Evolutionary conservation across 345 rosid genomes (phyloP), one percentile per base, ranked within the genome.

Genomic region (Gossypium thurberi): DNA sequence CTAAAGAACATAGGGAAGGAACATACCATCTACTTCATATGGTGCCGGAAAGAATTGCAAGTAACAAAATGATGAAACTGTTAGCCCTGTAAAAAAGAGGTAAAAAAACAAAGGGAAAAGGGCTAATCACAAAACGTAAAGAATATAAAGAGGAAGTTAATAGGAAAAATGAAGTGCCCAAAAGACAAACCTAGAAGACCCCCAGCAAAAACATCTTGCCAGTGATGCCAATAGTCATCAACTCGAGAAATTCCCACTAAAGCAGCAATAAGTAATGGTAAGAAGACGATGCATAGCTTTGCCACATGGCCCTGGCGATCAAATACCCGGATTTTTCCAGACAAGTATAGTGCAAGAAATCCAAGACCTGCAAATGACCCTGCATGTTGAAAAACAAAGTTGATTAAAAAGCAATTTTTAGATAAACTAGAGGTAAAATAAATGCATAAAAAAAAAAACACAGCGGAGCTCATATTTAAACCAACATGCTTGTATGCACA

Each of bases 181-280:
- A 74, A 37, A 62, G 59, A 71, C 75, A 51, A 58, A 90, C 98
- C 98, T 77, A 90, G 60, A 72, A 92, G 75, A 65, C 88, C 96
- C 73, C 98, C 98, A 73, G 92, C 93, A 76, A 92, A 94, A 23
- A 92, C 96, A 89, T 94, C 98, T 83, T 89, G 89, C 98, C 94
- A 92, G 62, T 94, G 97, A 85, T 94, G 98, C 98, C 95, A 90
- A 77, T 94, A 92, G 82, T 94, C 97, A 79, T 94, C 98, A 61
- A 94, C 95, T 52, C 98, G 83, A 55, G 98, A 94, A 75, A 94
- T 78, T 65, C 88, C 98, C 37, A 94, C 84, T 67, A 94, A 80
- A 47, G 98, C 89, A 57, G 97, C 97, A 70, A 83, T 76, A 65
- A 94, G 91, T 47, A 92, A 76, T 2, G 94, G 98, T 21, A 89